Percentiles rank a stretch among this genome's conserved stretches.
phyloP scores from a whole-genome alignment of 179 eudicot genomes.

The Heliamphora pulchella region DNA sequence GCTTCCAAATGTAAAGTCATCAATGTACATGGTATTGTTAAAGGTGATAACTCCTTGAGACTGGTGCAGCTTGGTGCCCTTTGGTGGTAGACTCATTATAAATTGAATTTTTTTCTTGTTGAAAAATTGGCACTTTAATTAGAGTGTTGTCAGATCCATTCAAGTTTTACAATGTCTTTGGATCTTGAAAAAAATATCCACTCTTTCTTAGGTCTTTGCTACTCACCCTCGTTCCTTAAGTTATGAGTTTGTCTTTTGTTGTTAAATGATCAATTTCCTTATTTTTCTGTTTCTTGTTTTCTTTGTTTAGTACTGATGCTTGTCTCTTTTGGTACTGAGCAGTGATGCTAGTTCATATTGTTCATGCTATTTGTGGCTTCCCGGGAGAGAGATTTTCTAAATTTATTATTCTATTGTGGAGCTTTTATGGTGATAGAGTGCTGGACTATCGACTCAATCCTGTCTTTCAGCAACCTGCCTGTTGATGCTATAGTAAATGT shows the following conservation, averaged over 20 bases:
- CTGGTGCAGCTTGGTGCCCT: background rate
- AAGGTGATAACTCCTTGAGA: background rate
- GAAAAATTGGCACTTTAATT: background rate
- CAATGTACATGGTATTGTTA: background rate
- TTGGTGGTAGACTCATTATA: background rate
- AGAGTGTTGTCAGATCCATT: background rate
- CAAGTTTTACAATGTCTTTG: background rate
- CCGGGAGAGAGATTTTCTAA: background rate
- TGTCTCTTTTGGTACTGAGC: background rate
- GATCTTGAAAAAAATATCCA: constrained; percentile 3
- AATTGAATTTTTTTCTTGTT: background rate
- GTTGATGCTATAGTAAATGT: background rate
- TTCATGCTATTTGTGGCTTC: background rate
- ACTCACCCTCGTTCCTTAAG: background rate
- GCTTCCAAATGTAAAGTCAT: background rate
- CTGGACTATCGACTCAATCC: background rate
- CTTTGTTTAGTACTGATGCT: background rate
- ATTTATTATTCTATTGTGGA: constrained; percentile 9
- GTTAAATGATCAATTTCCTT: background rate
- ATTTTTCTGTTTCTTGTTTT: background rate
- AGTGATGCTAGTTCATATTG: background rate
- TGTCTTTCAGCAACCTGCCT: background rate
- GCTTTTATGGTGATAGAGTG: background rate
- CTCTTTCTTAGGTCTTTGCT: background rate
- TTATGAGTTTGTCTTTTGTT: background rate